Conservation (phyloP, 2,329 filamentous ascomycete genomes). For the Beauveria pseudobassiana region DNA sequence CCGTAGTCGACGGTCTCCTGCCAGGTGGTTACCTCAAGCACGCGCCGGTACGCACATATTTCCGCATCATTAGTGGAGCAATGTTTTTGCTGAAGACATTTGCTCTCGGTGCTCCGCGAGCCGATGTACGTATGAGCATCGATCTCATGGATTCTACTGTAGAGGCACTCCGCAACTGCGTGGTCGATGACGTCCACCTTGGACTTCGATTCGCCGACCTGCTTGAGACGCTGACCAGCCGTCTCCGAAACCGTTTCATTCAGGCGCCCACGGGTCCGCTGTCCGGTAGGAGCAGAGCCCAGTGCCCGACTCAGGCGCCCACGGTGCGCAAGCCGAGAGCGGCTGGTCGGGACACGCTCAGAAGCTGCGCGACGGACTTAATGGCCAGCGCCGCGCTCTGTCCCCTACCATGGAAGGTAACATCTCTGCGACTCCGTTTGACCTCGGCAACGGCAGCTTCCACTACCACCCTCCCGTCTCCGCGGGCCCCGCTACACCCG, state of each 20-base stretch:
- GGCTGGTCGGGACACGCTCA: slow-evolving; percentile 29
- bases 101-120: slow-evolving; percentile 69
- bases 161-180: slow-evolving; percentile 64
- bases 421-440: slow-evolving; percentile 58
- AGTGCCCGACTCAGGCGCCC: slow-evolving; percentile 23
- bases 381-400: slow-evolving; percentile 28
- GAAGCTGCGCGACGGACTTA: slow-evolving; percentile 33
- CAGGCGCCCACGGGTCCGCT: slow-evolving; percentile 47
- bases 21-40: slow-evolving; percentile 73
- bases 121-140: slow-evolving; percentile 69
- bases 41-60: slow-evolving; percentile 76
- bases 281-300: slow-evolving; percentile 36
- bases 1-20: slow-evolving; percentile 68
- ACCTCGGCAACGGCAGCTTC: slow-evolving; percentile 47
- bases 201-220: slow-evolving; percentile 79
- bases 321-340: slow-evolving; percentile 16
- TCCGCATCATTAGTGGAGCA: slow-evolving; percentile 76
- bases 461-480: slow-evolving; percentile 44
- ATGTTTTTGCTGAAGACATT: slow-evolving; percentile 84
- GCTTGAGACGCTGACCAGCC: slow-evolving; percentile 68
- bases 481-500: slow-evolving; percentile 44
- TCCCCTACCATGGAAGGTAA: slow-evolving; percentile 31
- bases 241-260: slow-evolving; percentile 67
- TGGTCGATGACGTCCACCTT: slow-evolving; percentile 79
- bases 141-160: slow-evolving; percentile 69